These are phyloP conservation scores for Chaetomium fimeti DNA, from an alignment of 495 filamentous ascomycete genomes.

Conservation along the genomic window DNA sequence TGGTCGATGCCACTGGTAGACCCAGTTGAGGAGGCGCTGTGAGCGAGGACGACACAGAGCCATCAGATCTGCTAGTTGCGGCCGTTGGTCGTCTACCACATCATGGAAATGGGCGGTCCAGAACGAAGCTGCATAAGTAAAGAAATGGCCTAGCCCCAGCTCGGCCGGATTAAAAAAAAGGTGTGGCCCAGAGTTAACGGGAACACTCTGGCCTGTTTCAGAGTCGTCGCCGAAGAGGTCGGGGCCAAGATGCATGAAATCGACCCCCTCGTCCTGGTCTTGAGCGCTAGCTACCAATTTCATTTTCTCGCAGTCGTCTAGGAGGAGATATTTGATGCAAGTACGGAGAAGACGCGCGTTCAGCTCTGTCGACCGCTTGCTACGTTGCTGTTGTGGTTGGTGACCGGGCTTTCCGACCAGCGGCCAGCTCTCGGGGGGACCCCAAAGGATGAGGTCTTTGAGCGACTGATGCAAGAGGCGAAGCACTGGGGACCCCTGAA, in stretches of 20 bases:
- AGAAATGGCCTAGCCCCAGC: constrained; percentile 1
- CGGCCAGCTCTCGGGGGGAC: constrained; percentile 27
- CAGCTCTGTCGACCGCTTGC: constrained; percentile 34
- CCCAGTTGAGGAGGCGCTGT: constrained; percentile 1
- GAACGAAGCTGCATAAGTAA: constrained; percentile 1
- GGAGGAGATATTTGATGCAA: constrained; percentile 50
- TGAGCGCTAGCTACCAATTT: too few relatives aligned
- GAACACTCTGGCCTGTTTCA: not conserved
- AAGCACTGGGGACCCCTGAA: not conserved
- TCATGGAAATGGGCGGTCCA: constrained; percentile 4
- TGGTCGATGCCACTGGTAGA: constrained; percentile 1
- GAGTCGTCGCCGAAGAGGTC: not conserved
- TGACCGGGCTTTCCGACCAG: constrained; percentile 14
- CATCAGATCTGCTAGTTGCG: not conserved
- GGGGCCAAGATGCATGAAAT: not conserved
- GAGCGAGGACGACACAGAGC: not conserved
- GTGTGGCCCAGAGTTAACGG: not conserved
- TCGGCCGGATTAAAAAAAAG: not conserved
- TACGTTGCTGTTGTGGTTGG: not conserved
- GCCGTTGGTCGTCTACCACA: not conserved
- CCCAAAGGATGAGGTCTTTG: constrained; percentile 28
- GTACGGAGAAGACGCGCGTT: constrained; percentile 45
- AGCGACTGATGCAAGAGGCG: constrained; percentile 37
- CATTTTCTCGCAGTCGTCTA: not conserved
- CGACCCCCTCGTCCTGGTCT: not conserved